Evolutionary conservation across 2,329 filamentous ascomycete genomes (phyloP).

Genomic region (Cyphellophora europaea): DNA sequence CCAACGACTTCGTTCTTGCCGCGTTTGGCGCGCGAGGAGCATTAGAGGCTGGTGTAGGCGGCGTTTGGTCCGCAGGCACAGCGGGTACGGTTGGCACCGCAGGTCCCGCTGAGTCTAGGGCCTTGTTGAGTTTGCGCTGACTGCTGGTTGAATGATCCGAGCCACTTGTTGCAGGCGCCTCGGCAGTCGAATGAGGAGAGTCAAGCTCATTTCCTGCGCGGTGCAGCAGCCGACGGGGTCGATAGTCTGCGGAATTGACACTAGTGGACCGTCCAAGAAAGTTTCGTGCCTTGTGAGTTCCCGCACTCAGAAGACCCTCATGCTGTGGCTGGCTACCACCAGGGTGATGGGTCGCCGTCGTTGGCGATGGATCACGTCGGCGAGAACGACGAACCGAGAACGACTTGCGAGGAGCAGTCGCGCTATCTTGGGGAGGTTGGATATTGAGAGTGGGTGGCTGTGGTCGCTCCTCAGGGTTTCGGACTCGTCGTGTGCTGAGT

Average conservation of each 20-base stretch:
- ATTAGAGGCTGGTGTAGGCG: too few species aligned
- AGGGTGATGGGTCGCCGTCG: slow-evolving; percentile 50
- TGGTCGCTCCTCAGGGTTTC: slow-evolving; percentile 51
- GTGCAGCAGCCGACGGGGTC: slow-evolving; percentile 50
- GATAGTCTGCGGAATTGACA: slow-evolving; percentile 78
- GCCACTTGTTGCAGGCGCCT: slow-evolving; percentile 65
- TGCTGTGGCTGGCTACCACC: slow-evolving; percentile 58
- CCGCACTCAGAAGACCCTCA: slow-evolving; percentile 65
- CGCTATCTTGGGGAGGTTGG: slow-evolving; percentile 62
- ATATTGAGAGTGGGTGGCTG: slow-evolving; percentile 67
- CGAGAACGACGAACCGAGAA: slow-evolving; percentile 68
- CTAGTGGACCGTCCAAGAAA: slow-evolving; percentile 79
- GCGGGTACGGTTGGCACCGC: too few species aligned
- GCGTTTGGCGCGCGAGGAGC: too few species aligned
- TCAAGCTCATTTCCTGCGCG: slow-evolving; percentile 46
- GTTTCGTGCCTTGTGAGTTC: slow-evolving; percentile 43
- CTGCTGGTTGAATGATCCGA: slow-evolving; percentile 62
- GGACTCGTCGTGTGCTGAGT: slow-evolving; percentile 75
- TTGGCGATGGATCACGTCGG: slow-evolving; percentile 43
- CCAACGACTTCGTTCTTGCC: slow-evolving; percentile 73
- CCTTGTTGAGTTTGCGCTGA: slow-evolving; percentile 32
- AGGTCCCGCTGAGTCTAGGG: too few species aligned
- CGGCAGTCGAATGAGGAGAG: slow-evolving; percentile 41
- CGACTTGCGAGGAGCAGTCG: slow-evolving; percentile 65
- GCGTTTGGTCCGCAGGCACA: too few species aligned